Percentiles rank a stretch among this genome's conserved stretches.
Evolutionary conservation across 2,329 filamentous ascomycete genomes (phyloP).

Genomic region (Trichoderma sp.): DNA sequence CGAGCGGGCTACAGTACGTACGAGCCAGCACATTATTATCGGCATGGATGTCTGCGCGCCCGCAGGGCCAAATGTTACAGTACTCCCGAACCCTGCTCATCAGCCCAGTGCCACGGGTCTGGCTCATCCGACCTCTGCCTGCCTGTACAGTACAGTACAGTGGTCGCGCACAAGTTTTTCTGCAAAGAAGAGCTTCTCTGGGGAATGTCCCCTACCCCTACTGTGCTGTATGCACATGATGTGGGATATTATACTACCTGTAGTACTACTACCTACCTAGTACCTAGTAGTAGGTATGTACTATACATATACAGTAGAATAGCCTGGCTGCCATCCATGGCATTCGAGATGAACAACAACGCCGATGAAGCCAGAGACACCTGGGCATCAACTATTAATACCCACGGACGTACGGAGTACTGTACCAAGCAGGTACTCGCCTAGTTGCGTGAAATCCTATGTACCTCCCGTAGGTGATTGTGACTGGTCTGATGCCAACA

Average conservation of each 20-base stretch:
- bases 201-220: neutral
- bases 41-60: conserved; percentile 9
- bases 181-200: neutral
- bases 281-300: too few relatives aligned
- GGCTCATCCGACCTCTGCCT: neutral
- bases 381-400: too few relatives aligned
- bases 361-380: neutral
- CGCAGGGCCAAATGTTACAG: neutral
- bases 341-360: neutral
- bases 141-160: neutral
- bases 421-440: neutral
- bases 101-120: neutral
- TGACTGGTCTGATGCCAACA: neutral
- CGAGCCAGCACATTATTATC: neutral
- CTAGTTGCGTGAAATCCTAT: neutral
- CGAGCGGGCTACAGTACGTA: neutral
- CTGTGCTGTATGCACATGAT: too few relatives aligned
- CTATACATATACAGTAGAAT: too few relatives aligned
- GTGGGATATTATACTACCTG: neutral
- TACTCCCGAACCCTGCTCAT: neutral
- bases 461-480: neutral
- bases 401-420: neutral
- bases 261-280: too few relatives aligned
- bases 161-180: neutral
- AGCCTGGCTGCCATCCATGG: neutral